Conservation (phyloP, 139 green algal genomes). For the Klebsormidium nitens region DNA sequence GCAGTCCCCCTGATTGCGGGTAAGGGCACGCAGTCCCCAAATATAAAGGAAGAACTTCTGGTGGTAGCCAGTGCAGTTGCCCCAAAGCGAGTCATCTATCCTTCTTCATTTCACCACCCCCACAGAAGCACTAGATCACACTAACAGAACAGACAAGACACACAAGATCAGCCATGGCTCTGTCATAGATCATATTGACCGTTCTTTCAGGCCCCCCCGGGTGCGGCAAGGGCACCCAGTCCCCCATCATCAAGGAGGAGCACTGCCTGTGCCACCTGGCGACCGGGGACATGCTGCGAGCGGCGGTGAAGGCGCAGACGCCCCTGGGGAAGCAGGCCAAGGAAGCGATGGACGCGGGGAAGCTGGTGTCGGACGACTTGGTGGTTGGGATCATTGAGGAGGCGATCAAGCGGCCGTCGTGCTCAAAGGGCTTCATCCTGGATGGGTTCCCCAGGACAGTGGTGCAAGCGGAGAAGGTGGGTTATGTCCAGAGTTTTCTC, state of each 20-base stretch:
- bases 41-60: not conserved
- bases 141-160: not conserved
- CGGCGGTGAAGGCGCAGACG: slow-evolving; percentile 68
- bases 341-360: slow-evolving; percentile 84
- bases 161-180: not conserved
- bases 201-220: slow-evolving; percentile 39
- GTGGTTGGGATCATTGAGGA: slow-evolving; percentile 95
- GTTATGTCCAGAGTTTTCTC: no score
- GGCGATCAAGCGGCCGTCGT: slow-evolving; percentile 77
- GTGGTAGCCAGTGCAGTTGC: not conserved
- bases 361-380: slow-evolving; percentile 91
- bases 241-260: slow-evolving; percentile 88
- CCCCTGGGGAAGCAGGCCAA: slow-evolving; percentile 62
- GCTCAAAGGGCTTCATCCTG: slow-evolving; percentile 91
- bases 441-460: slow-evolving; percentile 93
- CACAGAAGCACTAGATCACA: not conserved
- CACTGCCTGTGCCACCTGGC: slow-evolving; percentile 97
- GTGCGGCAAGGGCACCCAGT: slow-evolving; percentile 65
- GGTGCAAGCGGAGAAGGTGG: slow-evolving; percentile 50
- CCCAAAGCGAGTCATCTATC: not conserved
- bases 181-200: not conserved
- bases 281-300: slow-evolving; percentile 91
- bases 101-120: not conserved
- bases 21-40: no score
- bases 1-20: no score